phyloP scores from a whole-genome alignment of 768 basidiomycete genomes.

The Kwoniella europaea region DNA sequence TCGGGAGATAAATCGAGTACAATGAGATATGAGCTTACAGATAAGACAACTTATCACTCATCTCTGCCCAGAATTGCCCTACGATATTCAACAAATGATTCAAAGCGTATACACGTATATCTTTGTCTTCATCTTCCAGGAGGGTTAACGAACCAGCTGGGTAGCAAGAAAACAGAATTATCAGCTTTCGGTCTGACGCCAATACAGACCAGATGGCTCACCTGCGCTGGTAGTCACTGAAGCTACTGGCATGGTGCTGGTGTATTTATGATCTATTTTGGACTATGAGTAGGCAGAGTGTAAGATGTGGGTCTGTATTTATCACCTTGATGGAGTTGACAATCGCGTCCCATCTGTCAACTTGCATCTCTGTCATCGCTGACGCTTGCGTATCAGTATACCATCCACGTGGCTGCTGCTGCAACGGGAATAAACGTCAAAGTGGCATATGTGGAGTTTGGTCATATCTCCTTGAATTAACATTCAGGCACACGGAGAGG shows the following conservation, averaged over 20 bases:
- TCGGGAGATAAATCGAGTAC: neutral
- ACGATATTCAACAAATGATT: slow-evolving; percentile 79
- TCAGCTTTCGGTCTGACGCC: neutral
- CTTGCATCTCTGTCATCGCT: slow-evolving; percentile 6
- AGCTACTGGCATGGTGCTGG: slow-evolving; percentile 39
- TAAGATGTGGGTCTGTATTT: neutral
- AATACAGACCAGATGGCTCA: slow-evolving; percentile 15
- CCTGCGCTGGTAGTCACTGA: slow-evolving; percentile 52
- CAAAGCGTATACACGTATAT: slow-evolving; percentile 91
- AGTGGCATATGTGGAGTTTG: neutral
- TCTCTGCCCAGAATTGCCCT: slow-evolving; percentile 97
- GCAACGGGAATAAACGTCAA: neutral
- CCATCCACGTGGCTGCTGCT: slow-evolving; percentile 2
- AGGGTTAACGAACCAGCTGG: slow-evolving; percentile 89
- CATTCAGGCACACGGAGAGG: neutral
- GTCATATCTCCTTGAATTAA: neutral
- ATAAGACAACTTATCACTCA: slow-evolving; percentile 86
- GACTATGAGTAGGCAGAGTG: neutral
- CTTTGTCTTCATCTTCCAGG: slow-evolving; percentile 77
- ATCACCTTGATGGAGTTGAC: neutral
- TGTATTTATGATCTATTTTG: neutral
- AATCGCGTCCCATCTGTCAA: slow-evolving; percentile 15
- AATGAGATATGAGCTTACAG: slow-evolving; percentile 67
- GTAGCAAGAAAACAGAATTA: neutral
- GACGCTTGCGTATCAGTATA: slow-evolving; percentile 8